These are phyloP conservation scores for Jackrogersella multiformis DNA, from an alignment of 495 filamentous ascomycete species.

Conservation along the genomic window DNA sequence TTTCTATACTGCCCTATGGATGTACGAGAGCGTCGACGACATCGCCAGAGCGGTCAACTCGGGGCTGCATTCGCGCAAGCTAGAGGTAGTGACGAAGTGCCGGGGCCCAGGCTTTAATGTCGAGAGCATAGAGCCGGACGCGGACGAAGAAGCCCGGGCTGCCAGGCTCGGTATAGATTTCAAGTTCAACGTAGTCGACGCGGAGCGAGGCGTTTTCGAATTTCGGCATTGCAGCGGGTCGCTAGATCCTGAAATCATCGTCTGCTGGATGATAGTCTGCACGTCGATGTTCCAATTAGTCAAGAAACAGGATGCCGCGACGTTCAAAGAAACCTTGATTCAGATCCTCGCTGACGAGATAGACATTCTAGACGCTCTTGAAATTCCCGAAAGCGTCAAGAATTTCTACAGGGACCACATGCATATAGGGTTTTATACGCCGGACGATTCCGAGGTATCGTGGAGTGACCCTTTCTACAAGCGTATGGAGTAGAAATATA, in stretches of 20 bases:
- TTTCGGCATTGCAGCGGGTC: conserved; percentile 12
- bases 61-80: neutral
- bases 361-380: neutral
- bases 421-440: neutral
- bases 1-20: conserved; percentile 7
- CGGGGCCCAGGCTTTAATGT: neutral
- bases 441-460: neutral
- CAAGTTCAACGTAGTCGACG: conserved; percentile 1
- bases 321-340: neutral
- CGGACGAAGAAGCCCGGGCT: neutral
- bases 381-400: neutral
- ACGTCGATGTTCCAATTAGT: neutral
- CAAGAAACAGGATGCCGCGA: neutral
- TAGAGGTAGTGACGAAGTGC: conserved; percentile 15
- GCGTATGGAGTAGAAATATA: neutral
- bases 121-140: neutral
- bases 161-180: neutral
- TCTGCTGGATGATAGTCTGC: conserved; percentile 2
- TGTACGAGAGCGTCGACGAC: neutral
- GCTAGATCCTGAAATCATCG: conserved; percentile 6
- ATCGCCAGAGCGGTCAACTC: neutral
- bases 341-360: neutral
- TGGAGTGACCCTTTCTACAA: conserved; percentile 28
- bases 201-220: conserved; percentile 19
- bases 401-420: neutral